Evolutionary conservation across 371 early-diverging fungal species (phyloP), one percentile per base, ranked within the genome.

Genomic region (Mucor racemosus): DNA sequence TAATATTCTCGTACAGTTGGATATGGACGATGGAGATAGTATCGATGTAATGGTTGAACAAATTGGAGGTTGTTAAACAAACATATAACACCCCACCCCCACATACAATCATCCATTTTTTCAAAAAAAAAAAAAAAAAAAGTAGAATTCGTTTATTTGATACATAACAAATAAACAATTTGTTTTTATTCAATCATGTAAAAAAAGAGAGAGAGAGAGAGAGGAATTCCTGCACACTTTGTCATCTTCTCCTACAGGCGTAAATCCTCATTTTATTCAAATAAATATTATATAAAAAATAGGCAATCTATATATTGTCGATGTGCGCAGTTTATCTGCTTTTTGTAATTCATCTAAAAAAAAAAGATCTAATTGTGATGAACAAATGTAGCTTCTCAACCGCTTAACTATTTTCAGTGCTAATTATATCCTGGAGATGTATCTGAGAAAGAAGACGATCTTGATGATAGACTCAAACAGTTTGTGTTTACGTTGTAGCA

Each of bases 11-110:
- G 11, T 40, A n/a, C 60, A 94, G 94, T 87, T 97, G 63, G 96
- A 94, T 21, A 92, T 97, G 92, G 97, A 96, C 62, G 97, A 97
- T 73, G 95, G 93, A 55, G 97, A 97, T 74, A 78, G 88, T n/a
- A 96, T 97, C 65, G 92, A 94, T 75, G 96, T 94, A 26, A 92
- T 92, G 88, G 94, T 95, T 48, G 91, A 94, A 75, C 97, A 97
- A 70, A 85, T 96, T 58, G 96, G 96, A 63, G 96, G 96, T 36
- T 71, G 65, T 35, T 67, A 64, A 54, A 54, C 50, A 50, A 21
- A 50, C 50, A 26, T 21, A 50, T 38, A 50, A 26, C 19, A 50
- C n/a, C 44, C 44, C 44, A 7, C 44, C 11, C 50, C 11, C 4
- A 26, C 50, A 50, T 13, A 26, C 7, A 50, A 19, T n/a, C 44